A percentile compares a stretch with the other conserved stretches of the same genome.
Conservation (phyloP, 352 stramenopile genomes). For the Phytophthora sp. region DNA sequence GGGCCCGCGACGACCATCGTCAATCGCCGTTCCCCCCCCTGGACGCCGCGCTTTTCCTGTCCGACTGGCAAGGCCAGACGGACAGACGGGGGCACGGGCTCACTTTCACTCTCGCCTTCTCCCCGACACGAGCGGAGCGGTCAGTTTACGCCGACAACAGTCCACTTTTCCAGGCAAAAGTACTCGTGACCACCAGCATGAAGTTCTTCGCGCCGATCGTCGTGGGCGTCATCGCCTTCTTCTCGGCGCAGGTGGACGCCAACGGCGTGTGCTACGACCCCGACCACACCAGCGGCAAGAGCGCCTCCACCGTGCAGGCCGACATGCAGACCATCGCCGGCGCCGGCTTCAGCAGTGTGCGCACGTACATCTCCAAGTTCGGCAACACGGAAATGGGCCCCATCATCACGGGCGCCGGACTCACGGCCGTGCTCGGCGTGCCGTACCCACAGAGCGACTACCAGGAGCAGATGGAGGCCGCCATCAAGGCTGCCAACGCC, state of each 20-base stretch:
- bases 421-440: constrained; percentile 56
- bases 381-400: constrained; percentile 55
- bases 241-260: constrained; percentile 46
- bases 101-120: constrained; percentile 35
- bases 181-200: constrained; percentile 35
- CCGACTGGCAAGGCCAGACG: constrained; percentile 18
- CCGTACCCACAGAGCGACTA: constrained; percentile 58
- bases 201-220: constrained; percentile 45
- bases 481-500: constrained; percentile 45
- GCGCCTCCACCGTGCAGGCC: constrained; percentile 30
- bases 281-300: constrained; percentile 52
- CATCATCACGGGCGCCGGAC: constrained; percentile 53
- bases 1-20: constrained; percentile 14
- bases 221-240: constrained; percentile 39
- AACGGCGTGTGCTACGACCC: constrained; percentile 79
- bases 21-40: constrained; percentile 7
- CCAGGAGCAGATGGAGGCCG: constrained; percentile 42
- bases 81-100: not conserved
- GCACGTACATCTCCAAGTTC: constrained; percentile 74
- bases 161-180: constrained; percentile 36
- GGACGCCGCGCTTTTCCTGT: constrained; percentile 14
- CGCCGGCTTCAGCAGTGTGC: constrained; percentile 63
- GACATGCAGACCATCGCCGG: constrained; percentile 61
- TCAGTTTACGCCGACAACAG: not conserved
- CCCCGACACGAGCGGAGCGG: constrained; percentile 11